These are phyloP conservation scores for Komagataella pseudopastoris DNA, from an alignment of 805 yeast species.

Conservation along the genomic window DNA sequence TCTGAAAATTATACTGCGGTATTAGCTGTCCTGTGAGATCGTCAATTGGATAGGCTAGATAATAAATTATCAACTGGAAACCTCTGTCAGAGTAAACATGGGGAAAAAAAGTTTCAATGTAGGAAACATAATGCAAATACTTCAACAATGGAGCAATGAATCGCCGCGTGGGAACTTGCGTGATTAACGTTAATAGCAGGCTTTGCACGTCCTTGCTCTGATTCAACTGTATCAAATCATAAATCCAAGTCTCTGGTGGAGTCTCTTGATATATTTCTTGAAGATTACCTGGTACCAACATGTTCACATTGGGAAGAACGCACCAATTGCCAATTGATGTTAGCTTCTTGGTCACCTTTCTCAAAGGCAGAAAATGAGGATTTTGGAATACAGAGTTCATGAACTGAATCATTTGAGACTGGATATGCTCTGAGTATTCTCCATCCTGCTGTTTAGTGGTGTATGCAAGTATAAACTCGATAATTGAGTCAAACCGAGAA, in stretches of 20 bases:
- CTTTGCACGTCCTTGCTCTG: slow-evolving; percentile 3
- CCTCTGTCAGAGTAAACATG: slow-evolving; percentile 1
- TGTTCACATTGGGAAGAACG: slow-evolving; percentile 6
- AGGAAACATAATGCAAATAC: slow-evolving; percentile 12
- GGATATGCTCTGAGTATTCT: slow-evolving; percentile 1
- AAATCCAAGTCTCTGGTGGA: neutral
- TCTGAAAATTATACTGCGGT: slow-evolving; percentile 5
- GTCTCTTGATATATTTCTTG: neutral
- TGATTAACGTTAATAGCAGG: slow-evolving; percentile 16
- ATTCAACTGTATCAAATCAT: neutral
- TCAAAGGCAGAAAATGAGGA: slow-evolving; percentile 9
- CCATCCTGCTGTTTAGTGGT: neutral
- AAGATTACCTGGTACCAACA: neutral
- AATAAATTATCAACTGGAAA: slow-evolving; percentile 10
- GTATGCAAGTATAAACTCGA: neutral
- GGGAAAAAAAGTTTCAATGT: slow-evolving; percentile 3
- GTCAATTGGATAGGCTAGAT: slow-evolving; percentile 24
- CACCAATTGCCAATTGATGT: slow-evolving; percentile 22
- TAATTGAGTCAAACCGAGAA: neutral
- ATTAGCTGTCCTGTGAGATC: slow-evolving; percentile 22
- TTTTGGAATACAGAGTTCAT: slow-evolving; percentile 10
- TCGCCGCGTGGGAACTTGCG: slow-evolving; percentile 27
- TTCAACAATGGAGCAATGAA: slow-evolving; percentile 18
- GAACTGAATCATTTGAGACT: slow-evolving; percentile 10
- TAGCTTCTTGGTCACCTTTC: slow-evolving; percentile 13